Evolutionary conservation across 148 eudicot species (phyloP), one percentile per base, ranked within the genome.

Genomic region (Simmondsia chinensis): DNA sequence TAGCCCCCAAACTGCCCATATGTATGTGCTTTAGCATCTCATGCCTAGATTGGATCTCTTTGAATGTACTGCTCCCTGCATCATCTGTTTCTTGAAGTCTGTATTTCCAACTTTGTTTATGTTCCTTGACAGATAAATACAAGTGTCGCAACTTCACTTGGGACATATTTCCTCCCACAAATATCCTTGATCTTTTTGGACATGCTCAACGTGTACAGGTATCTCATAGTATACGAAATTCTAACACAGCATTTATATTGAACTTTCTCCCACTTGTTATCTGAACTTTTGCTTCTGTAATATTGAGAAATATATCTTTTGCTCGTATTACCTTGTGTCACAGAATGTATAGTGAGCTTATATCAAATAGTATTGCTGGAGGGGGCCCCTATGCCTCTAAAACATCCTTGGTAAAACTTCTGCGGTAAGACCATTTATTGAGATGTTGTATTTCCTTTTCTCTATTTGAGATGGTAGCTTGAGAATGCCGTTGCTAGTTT

Each of bases 271-370:
- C n/a, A n/a, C n/a, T n/a, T n/a, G n/a, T n/a, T n/a, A n/a, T n/a
- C n/a, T n/a, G n/a, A n/a, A n/a, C n/a, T n/a, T n/a, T n/a, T n/a
- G n/a, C n/a, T n/a, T n/a, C n/a, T n/a, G n/a, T n/a, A n/a, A n/a
- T n/a, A n/a, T n/a, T n/a, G n/a, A n/a, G n/a, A n/a, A n/a, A n/a
- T n/a, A n/a, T n/a, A 46, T 23, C 21, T 14, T n/a, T 9, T 16
- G 10, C 19, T 9, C 17, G 20, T 9, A 43, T 6, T 18, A 21
- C 39, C 39, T 39, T 55, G 16, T 63, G 26, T 12, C 34, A 50
- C 76, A 93, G 99, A 69, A 93, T 93, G 99, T 93, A 86, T 52
- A 93, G 99, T 51, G 99, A 93, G 75, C 94, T 93, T 56, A 86
- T 86, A 70, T 93, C 99, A 11, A 77, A 72, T 48, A 77, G 50